These are phyloP conservation scores for Spencermartinsiella europaea DNA, from an alignment of 805 yeast genomes.

Conservation along the genomic window DNA sequence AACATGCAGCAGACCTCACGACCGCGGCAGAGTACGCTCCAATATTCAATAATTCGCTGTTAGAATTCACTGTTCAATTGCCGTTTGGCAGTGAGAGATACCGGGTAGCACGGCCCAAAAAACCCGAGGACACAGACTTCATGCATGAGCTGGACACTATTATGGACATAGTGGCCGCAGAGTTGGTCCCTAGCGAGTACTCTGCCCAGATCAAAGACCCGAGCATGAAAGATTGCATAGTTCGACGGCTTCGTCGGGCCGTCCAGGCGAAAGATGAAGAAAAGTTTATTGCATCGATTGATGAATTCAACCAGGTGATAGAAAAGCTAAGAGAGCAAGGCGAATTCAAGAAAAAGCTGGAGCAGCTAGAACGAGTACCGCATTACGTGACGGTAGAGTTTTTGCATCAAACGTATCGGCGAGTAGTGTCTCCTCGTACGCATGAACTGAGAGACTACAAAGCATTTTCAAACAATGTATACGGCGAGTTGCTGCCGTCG, in stretches of 20 bases:
- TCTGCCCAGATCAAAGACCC: slow-evolving; percentile 26
- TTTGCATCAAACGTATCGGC: slow-evolving; percentile 63
- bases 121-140: slow-evolving; percentile 47
- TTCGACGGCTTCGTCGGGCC: slow-evolving; percentile 29
- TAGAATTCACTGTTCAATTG: slow-evolving; percentile 12
- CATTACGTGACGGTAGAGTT: slow-evolving; percentile 53
- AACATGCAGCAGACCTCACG: neutral
- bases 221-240: slow-evolving; percentile 29
- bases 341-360: slow-evolving; percentile 31
- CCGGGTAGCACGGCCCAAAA: slow-evolving; percentile 13
- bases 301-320: slow-evolving; percentile 42
- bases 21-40: slow-evolving; percentile 4
- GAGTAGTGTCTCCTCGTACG: slow-evolving; percentile 75
- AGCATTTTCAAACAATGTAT: slow-evolving; percentile 85
- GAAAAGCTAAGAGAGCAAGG: slow-evolving; percentile 32
- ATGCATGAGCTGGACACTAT: slow-evolving; percentile 53
- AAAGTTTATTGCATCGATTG: slow-evolving; percentile 32
- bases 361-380: slow-evolving; percentile 19
- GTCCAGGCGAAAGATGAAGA: slow-evolving; percentile 27
- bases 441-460: slow-evolving; percentile 60
- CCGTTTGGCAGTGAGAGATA: slow-evolving; percentile 22
- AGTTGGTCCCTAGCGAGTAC: slow-evolving; percentile 38
- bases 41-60: slow-evolving; percentile 3
- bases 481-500: slow-evolving; percentile 82
- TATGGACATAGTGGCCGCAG: slow-evolving; percentile 40